Percentiles rank a stretch among this genome's conserved stretches.
phyloP scores from a whole-genome alignment of 108 stramenopile species.

The Aurantiochytrium sp. region DNA sequence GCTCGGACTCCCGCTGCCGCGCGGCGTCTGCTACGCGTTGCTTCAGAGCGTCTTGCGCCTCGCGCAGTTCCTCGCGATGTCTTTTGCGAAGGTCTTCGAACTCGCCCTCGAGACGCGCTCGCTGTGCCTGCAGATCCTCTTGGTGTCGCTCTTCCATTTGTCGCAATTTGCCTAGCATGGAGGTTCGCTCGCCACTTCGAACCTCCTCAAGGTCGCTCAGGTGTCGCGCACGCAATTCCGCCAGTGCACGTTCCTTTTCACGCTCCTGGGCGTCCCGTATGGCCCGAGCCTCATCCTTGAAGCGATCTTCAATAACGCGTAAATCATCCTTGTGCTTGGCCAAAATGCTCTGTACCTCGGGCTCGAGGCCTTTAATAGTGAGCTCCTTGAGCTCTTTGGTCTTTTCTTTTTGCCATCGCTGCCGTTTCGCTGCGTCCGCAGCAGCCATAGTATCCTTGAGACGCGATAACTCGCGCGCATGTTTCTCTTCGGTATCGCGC shows the following conservation, averaged over 20 bases:
- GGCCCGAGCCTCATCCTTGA: conserved; percentile 16
- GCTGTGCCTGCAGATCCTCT: background rate
- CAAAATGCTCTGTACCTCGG: conserved; percentile 23
- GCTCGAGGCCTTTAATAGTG: conserved; percentile 28
- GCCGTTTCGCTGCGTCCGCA: conserved; percentile 8
- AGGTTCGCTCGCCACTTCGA: conserved; percentile 2
- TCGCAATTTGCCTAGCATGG: background rate
- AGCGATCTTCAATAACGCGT: background rate
- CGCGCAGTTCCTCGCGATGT: background rate
- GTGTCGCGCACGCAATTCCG: conserved; percentile 11
- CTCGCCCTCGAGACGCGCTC: background rate
- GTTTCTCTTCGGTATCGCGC: background rate
- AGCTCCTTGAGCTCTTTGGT: conserved; percentile 23
- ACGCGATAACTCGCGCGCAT: background rate
- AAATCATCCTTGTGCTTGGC: conserved; percentile 25
- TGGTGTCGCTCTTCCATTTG: background rate
- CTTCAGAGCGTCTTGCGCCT: background rate
- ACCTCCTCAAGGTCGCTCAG: background rate
- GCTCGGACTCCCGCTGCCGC: background rate
- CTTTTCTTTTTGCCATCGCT: conserved; percentile 22
- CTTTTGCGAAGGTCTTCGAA: background rate
- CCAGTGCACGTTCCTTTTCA: background rate
- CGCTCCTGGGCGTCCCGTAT: background rate
- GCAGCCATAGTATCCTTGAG: background rate
- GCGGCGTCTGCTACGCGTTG: background rate